phyloP scores from a whole-genome alignment of 108 stramenopile species.

The Bacterosira constricta region DNA sequence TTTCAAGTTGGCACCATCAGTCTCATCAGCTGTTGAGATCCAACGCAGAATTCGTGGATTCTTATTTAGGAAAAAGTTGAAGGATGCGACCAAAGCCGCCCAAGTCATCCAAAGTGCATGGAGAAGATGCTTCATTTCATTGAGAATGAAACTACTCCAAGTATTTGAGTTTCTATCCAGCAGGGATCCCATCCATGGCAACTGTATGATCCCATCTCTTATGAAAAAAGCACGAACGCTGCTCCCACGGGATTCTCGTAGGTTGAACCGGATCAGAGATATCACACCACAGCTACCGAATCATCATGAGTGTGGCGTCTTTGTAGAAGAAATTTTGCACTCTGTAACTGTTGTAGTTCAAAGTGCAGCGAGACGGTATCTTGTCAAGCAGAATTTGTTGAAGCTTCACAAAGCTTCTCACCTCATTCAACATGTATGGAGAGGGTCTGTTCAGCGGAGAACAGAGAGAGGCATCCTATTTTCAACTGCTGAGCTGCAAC shows the following conservation, averaged over 20 bases:
- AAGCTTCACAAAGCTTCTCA: neutral
- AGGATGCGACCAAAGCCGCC: slow-evolving; percentile 23
- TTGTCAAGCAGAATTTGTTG: slow-evolving; percentile 6
- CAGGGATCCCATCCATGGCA: neutral
- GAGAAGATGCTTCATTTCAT: slow-evolving; percentile 16
- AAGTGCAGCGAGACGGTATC: slow-evolving; percentile 28
- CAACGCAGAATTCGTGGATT: slow-evolving; percentile 30
- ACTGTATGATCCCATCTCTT: neutral
- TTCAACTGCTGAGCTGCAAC: neutral
- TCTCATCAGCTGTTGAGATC: slow-evolving; percentile 7
- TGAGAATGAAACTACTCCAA: slow-evolving; percentile 20
- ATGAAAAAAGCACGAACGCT: slow-evolving; percentile 29
- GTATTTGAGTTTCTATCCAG: slow-evolving; percentile 4
- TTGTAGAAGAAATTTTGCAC: slow-evolving; percentile 43
- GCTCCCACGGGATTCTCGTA: slow-evolving; percentile 23
- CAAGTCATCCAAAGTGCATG: slow-evolving; percentile 33
- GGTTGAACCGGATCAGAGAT: slow-evolving; percentile 34
- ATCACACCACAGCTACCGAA: slow-evolving; percentile 38
- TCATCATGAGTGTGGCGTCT: slow-evolving; percentile 39
- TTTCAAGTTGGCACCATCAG: slow-evolving; percentile 2
- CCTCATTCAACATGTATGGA: neutral
- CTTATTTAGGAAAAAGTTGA: neutral
- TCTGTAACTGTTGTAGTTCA: slow-evolving; percentile 47
- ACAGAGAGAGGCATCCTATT: too few species aligned
- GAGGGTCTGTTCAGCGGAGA: too few species aligned